phyloP scores from a whole-genome alignment of 768 basidiomycete genomes.

The Lactarius trivialis region DNA sequence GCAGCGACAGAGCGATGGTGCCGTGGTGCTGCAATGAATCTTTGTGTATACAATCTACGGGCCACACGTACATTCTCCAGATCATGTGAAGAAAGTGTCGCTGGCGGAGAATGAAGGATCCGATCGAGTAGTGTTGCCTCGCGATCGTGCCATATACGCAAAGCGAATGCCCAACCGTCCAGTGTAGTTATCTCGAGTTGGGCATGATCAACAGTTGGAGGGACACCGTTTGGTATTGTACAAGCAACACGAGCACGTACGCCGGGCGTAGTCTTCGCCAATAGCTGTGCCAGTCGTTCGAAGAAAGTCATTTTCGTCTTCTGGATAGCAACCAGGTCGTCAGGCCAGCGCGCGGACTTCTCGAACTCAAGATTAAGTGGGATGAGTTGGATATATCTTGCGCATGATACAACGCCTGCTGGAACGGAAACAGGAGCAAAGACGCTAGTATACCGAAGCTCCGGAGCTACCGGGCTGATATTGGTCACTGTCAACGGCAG shows the following conservation, averaged over 20 bases:
- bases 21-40: constrained; percentile 72
- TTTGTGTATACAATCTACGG: constrained; percentile 52
- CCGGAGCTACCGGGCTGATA: constrained; percentile 65
- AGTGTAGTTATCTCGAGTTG: constrained; percentile 71
- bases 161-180: constrained; percentile 82
- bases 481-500: constrained; percentile 75
- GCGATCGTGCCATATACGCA: constrained; percentile 81
- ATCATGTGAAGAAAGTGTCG: constrained; percentile 35
- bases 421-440: constrained; percentile 77
- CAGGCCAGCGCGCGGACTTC: constrained; percentile 89
- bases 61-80: constrained; percentile 51
- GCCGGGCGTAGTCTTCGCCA: constrained; percentile 49
- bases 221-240: constrained; percentile 40
- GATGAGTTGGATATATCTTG: constrained; percentile 63
- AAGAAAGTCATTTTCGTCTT: constrained; percentile 92
- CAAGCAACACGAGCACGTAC: constrained; percentile 54
- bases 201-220: constrained; percentile 61
- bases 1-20: constrained; percentile 82
- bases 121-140: constrained; percentile 75
- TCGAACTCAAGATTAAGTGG: constrained; percentile 85
- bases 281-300: constrained; percentile 62
- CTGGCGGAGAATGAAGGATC: constrained; percentile 43
- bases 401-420: constrained; percentile 43
- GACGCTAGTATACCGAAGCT: constrained; percentile 75
- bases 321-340: constrained; percentile 87